Evolutionary conservation across 208 protist species (phyloP).

Genomic region (Leishmania braziliensis): DNA sequence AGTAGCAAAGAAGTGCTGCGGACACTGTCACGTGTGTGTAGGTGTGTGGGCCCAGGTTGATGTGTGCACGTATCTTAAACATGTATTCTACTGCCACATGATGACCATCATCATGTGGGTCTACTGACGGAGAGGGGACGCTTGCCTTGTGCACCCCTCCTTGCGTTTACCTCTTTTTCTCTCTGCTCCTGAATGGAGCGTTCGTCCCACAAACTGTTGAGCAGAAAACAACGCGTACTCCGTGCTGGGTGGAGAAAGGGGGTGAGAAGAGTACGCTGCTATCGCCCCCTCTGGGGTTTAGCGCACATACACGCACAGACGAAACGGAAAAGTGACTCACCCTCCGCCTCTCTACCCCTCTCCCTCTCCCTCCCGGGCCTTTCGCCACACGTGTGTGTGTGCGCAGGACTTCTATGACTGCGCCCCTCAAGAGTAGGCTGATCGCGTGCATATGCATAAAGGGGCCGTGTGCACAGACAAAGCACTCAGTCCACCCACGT

Average conservation of each 20-base stretch:
- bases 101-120: neutral
- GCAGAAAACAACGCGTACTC: neutral
- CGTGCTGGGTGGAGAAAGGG: neutral
- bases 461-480: neutral
- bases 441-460: neutral
- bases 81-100: conserved; percentile 1
- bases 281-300: neutral
- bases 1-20: neutral
- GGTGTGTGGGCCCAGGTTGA: neutral
- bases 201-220: neutral
- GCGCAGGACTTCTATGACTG: neutral
- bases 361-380: neutral
- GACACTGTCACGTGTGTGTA: neutral
- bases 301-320: neutral
- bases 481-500: no score
- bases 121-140: neutral
- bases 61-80: neutral
- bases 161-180: neutral
- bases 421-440: neutral
- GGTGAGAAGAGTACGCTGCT: neutral
- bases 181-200: neutral
- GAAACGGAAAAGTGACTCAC: neutral
- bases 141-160: neutral
- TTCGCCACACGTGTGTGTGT: neutral
- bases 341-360: neutral